phyloP scores from a whole-genome alignment of 2,329 filamentous ascomycete genomes.

The Shiraia sp. region DNA sequence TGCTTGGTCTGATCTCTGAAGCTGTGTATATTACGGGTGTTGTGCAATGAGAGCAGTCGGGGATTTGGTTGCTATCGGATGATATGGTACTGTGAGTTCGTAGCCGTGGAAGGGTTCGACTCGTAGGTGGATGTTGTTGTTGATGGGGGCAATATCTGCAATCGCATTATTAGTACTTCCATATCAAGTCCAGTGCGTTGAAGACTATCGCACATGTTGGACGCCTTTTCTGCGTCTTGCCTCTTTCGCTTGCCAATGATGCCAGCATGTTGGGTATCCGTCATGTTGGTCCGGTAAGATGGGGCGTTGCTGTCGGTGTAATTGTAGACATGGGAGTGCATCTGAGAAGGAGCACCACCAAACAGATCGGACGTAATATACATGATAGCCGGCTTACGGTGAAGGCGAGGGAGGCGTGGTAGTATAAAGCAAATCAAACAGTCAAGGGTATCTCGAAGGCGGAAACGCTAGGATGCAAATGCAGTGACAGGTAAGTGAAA shows the following conservation, averaged over 20 bases:
- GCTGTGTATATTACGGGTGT: slow-evolving; percentile 8
- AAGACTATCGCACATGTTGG: slow-evolving; percentile 12
- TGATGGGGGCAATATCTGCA: slow-evolving; percentile 7
- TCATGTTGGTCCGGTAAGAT: slow-evolving; percentile 23
- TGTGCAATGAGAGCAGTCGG: slow-evolving; percentile 10
- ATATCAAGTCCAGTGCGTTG: no score
- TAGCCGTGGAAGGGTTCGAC: slow-evolving; percentile 12
- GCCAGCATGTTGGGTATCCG: slow-evolving; percentile 19
- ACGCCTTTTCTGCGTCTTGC: slow-evolving; percentile 15
- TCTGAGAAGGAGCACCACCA: slow-evolving; percentile 20
- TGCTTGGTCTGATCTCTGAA: slow-evolving; percentile 33
- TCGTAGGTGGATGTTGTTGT: slow-evolving; percentile 16
- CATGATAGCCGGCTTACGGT: slow-evolving; percentile 28
- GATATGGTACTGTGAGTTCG: slow-evolving; percentile 15
- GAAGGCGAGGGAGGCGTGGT: slow-evolving; percentile 11
- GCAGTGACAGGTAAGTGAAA: not conserved
- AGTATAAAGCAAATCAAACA: slow-evolving; percentile 1
- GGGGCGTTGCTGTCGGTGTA: slow-evolving; percentile 6
- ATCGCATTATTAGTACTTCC: slow-evolving; percentile 3
- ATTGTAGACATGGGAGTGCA: no score
- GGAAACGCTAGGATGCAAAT: not conserved
- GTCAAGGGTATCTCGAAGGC: slow-evolving; percentile 1
- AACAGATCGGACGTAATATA: slow-evolving; percentile 45
- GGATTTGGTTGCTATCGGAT: slow-evolving; percentile 18
- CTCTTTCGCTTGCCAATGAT: slow-evolving; percentile 39